phyloP scores from a whole-genome alignment of 2,329 filamentous ascomycete species.

The Claviceps arundinis region DNA sequence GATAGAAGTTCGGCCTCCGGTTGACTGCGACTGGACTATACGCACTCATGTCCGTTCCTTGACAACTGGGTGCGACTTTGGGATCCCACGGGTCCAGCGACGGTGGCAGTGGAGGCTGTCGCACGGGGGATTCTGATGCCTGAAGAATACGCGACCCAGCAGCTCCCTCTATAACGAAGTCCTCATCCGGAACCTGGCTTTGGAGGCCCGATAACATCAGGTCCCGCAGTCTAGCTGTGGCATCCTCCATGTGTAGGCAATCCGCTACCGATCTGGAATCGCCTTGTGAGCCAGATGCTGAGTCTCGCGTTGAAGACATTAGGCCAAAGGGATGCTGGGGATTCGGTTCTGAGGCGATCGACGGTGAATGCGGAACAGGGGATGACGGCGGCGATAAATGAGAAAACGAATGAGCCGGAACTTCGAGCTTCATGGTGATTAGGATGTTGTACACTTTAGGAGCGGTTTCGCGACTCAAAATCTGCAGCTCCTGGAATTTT shows the following conservation, averaged over 20 bases:
- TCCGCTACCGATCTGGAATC: conserved; percentile 3
- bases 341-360: conserved; percentile 4
- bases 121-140: conserved; percentile 10
- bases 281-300: conserved; percentile 2
- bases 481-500: conserved; percentile 35
- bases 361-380: conserved; percentile 7
- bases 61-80: conserved; percentile 11
- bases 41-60: conserved; percentile 10
- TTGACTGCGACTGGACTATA: conserved; percentile 9
- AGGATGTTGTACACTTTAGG: conserved; percentile 36
- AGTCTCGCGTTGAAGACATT: neutral
- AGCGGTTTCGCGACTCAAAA: conserved; percentile 33
- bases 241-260: conserved; percentile 13
- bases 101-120: conserved; percentile 21
- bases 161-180: no score
- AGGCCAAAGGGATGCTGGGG: neutral
- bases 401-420: conserved; percentile 12
- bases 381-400: conserved; percentile 16
- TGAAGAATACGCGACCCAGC: conserved; percentile 1
- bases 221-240: conserved; percentile 16
- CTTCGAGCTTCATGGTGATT: conserved; percentile 39
- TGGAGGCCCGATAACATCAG: conserved; percentile 10
- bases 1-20: conserved; percentile 8
- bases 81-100: conserved; percentile 31
- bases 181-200: neutral